A percentile compares a stretch with the other conserved stretches of the same genome.
These are phyloP conservation scores for Lizonia empirigonia DNA, from an alignment of 2,329 filamentous ascomycete species.

Conservation along the genomic window DNA sequence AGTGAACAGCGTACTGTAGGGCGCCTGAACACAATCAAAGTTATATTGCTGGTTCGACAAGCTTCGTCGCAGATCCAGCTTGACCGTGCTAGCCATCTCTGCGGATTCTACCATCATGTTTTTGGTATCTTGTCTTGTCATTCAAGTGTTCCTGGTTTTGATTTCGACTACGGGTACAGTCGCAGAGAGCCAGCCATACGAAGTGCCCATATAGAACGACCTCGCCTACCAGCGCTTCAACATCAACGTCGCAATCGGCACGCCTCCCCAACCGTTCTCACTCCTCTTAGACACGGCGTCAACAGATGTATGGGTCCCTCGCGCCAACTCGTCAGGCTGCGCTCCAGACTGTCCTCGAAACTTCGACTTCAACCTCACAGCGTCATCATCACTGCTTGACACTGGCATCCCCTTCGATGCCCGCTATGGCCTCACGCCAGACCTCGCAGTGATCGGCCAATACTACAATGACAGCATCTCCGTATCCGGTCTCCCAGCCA, in stretches of 20 bases:
- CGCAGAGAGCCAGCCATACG: not conserved
- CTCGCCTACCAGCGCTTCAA: conserved; percentile 16
- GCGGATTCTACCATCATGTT: not conserved
- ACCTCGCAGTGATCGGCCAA: conserved; percentile 16
- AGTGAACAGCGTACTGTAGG: too few relatives aligned
- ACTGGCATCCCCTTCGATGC: conserved; percentile 15
- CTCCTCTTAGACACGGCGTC: conserved; percentile 19
- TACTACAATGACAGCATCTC: conserved; percentile 22
- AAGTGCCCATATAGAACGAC: conserved; percentile 7
- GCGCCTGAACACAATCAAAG: not conserved
- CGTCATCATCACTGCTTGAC: not conserved
- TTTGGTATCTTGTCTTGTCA: not conserved
- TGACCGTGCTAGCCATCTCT: not conserved
- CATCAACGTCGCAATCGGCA: conserved; percentile 18
- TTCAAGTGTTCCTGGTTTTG: not conserved
- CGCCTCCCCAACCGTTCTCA: conserved; percentile 15
- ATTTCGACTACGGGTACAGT: not conserved
- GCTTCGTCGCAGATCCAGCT: not conserved
- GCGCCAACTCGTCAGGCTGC: conserved; percentile 16
- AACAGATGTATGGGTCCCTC: conserved; percentile 19
- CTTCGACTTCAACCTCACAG: conserved; percentile 5
- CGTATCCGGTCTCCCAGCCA: not conserved
- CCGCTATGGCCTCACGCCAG: conserved; percentile 20
- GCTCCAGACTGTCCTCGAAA: conserved; percentile 12
- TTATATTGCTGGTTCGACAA: too few relatives aligned